Conservation (phyloP, 768 basidiomycete species). For the Trametes meyenii region DNA sequence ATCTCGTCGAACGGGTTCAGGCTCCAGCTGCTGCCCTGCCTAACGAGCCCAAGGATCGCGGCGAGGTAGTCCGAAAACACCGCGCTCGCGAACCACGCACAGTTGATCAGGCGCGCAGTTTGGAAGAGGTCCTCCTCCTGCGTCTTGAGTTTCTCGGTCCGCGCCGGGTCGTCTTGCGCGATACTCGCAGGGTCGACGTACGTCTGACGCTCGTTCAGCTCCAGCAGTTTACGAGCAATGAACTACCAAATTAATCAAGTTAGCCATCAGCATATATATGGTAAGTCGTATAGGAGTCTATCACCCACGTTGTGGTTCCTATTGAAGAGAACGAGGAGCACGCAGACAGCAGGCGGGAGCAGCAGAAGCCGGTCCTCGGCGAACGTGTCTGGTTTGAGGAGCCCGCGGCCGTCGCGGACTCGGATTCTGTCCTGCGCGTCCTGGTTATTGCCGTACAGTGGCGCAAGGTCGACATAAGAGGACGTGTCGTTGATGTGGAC, state of each 20-base stretch:
- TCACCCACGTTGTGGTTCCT: constrained; percentile 82
- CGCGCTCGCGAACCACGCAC: constrained; percentile 75
- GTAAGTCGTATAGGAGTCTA: no score
- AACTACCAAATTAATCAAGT: constrained; percentile 52
- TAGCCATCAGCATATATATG: no score
- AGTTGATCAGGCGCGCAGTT: constrained; percentile 76
- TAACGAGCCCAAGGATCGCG: constrained; percentile 74
- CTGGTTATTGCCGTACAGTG: constrained; percentile 78
- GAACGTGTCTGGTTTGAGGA: constrained; percentile 71
- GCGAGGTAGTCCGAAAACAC: constrained; percentile 88
- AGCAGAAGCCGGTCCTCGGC: constrained; percentile 78
- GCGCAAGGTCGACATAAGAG: constrained; percentile 83
- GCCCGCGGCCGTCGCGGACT: constrained; percentile 62
- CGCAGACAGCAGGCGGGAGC: constrained; percentile 77
- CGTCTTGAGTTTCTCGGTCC: constrained; percentile 37
- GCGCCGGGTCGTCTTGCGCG: constrained; percentile 27
- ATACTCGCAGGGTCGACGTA: constrained; percentile 59
- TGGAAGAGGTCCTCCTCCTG: constrained; percentile 73
- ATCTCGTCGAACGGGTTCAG: constrained; percentile 82
- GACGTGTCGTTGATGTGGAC: constrained; percentile 81
- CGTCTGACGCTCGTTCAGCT: constrained; percentile 77
- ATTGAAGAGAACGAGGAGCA: constrained; percentile 81
- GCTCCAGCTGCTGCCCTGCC: constrained; percentile 77
- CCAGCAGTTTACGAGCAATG: constrained; percentile 74
- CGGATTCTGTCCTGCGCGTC: constrained; percentile 59